Evolutionary conservation across 257 asterid genomes (phyloP), one percentile per base, ranked within the genome.

Genomic region (Ilex asprella): DNA sequence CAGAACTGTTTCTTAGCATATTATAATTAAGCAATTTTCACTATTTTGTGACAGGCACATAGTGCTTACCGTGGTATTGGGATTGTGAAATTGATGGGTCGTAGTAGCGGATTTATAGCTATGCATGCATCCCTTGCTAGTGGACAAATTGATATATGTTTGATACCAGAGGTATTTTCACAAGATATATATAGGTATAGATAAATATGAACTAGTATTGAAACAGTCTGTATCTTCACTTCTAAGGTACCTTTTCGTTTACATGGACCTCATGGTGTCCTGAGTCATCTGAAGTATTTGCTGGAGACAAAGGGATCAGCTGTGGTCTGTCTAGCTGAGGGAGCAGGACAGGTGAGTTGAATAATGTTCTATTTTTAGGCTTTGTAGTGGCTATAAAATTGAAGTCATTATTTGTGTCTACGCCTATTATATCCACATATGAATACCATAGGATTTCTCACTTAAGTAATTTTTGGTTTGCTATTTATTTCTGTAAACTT

Each of bases 91-190:
- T 70, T 92, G 86, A 92, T 92, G 99, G 99, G 97, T 11, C 95
- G 99, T 54, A 89, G 88, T 65, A 85, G 97, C 79, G 99, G 97
- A 41, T 92, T 71, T 64, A 89, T 92, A 71, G 99, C 99, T 51
- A 89, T 92, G 99, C 97, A 92, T 67, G 99, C 99, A 59, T 83
- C 97, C 70, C 95, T 92, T 71, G 93, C 99, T 73, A 92, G 99
- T 70, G 99, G 99, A 39, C 99, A 92, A 79, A 89, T 92, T 60
- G 96, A 89, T 66, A 78, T 92, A 76, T 92, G 99, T 70, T 74
- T 92, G 78, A 89, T 92, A 61, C 99, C 99, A 10, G 99, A 92
- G 96, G 99, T 92, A 72, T 35, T 35, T 10, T 35, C 11, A 67
- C 50, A 55, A 35, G 41, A 35, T 35, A 35, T 35, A 35, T 35